Conservation (phyloP, 768 basidiomycete genomes). For the Boletus patriciae region DNA sequence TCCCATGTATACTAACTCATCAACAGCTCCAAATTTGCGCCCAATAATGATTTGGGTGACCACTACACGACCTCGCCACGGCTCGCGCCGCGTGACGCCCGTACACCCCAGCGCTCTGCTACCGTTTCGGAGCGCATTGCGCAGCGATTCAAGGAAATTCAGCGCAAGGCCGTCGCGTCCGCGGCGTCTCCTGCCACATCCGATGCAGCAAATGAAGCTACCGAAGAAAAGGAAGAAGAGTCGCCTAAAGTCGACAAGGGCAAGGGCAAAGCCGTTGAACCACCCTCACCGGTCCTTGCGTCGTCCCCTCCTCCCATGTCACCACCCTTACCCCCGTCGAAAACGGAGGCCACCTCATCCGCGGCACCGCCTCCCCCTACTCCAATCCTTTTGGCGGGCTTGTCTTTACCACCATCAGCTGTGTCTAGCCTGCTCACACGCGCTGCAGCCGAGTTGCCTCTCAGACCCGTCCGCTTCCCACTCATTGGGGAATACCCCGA, state of each 20-base stretch:
- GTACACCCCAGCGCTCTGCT: constrained; percentile 60
- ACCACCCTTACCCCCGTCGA: constrained; percentile 52
- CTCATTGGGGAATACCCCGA: constrained; percentile 82
- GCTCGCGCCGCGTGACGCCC: constrained; percentile 54
- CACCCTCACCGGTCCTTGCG: constrained; percentile 30
- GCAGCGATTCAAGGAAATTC: constrained; percentile 77
- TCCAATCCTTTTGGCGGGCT: constrained; percentile 73
- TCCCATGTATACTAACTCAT: constrained; percentile 8
- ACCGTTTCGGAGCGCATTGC: constrained; percentile 88
- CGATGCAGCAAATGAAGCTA: constrained; percentile 24
- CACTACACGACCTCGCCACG: constrained; percentile 82
- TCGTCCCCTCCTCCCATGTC: constrained; percentile 66
- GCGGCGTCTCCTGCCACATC: constrained; percentile 30
- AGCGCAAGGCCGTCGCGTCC: constrained; percentile 48
- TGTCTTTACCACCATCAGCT: constrained; percentile 62
- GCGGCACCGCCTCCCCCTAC: constrained; percentile 42
- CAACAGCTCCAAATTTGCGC: constrained; percentile 82
- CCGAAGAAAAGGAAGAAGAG: constrained; percentile 35
- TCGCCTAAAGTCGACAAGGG: constrained; percentile 76
- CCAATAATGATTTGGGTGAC: constrained; percentile 60
- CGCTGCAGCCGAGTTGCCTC: constrained; percentile 69
- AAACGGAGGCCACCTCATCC: constrained; percentile 38
- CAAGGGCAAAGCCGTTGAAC: constrained; percentile 64
- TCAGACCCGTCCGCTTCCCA: constrained; percentile 72
- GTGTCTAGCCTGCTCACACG: constrained; percentile 69